phyloP scores from a whole-genome alignment of 1,139 yeast species.

The Suhomyces kunorum region DNA sequence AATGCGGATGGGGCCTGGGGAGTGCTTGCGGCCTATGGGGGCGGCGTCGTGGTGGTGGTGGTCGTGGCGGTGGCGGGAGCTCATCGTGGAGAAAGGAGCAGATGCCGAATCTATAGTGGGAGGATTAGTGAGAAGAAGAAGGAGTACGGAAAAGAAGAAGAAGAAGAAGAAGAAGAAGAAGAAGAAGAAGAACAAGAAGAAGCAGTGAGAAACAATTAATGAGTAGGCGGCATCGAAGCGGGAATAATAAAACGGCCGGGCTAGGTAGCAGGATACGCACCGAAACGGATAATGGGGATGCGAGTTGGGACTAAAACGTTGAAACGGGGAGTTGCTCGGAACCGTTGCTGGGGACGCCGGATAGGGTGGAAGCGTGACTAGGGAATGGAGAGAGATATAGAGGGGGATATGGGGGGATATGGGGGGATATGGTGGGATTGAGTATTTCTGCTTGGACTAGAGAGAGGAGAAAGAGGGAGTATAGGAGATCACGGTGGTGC shows the following conservation, averaged over 20 bases:
- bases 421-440: too few relatives aligned
- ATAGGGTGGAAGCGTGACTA: slow-evolving; percentile 1
- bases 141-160: background rate
- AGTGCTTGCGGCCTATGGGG: background rate
- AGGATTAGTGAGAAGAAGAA: background rate
- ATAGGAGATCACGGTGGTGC: too few relatives aligned
- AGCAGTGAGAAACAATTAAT: background rate
- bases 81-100: background rate
- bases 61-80: background rate
- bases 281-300: slow-evolving; percentile 1
- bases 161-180: background rate
- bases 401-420: background rate
- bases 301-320: slow-evolving; percentile 4
- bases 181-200: background rate
- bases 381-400: background rate
- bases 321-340: slow-evolving; percentile 8
- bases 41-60: background rate
- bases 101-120: background rate
- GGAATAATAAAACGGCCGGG: too few relatives aligned
- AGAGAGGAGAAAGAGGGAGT: background rate
- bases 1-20: background rate
- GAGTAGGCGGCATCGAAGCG: too few relatives aligned
- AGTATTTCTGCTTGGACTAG: too few relatives aligned
- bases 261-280: too few relatives aligned
- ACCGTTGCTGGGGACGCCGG: slow-evolving; percentile 9